Evolutionary conservation across 1,139 yeast species (phyloP).

Genomic region (Scheffersomyces titani): DNA sequence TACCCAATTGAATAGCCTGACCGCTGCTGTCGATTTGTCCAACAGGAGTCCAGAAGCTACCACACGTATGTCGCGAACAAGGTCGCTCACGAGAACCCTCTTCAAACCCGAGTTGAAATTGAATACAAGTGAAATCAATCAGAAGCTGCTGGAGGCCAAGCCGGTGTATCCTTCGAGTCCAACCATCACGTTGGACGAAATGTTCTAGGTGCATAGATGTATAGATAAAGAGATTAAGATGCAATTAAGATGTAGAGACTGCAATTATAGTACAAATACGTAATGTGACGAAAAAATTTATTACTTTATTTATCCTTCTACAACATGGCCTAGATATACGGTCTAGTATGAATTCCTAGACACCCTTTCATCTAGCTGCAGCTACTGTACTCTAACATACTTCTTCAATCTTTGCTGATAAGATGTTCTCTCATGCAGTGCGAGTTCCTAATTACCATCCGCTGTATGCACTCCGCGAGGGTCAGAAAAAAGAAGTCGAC

Average conservation of each 20-base stretch:
- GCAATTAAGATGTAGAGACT: not conserved
- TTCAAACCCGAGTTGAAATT: constrained; percentile 34
- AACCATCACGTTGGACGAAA: constrained; percentile 43
- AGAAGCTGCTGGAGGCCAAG: not conserved
- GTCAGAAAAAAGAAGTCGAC: not conserved
- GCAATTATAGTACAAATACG: not conserved
- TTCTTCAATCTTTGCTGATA: not conserved
- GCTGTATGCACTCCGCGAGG: not conserved
- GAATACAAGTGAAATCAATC: constrained; percentile 13
- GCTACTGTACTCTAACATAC: not conserved
- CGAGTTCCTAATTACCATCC: not conserved
- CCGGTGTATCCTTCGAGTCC: constrained; percentile 30
- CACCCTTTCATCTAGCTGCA: no score
- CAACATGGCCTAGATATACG: no score
- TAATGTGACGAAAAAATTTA: not conserved
- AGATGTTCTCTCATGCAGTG: not conserved
- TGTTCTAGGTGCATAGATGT: constrained; percentile 7
- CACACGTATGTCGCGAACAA: constrained; percentile 17
- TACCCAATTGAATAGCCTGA: not conserved
- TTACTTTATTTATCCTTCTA: no score
- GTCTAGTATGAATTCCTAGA: no score
- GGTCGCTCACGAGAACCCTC: constrained; percentile 35
- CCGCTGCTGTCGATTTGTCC: constrained; percentile 15
- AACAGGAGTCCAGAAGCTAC: constrained; percentile 5
- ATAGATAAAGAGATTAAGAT: not conserved